Evolutionary conservation across 352 stramenopile species (phyloP).

Genomic region (Pythium folliculosum): DNA sequence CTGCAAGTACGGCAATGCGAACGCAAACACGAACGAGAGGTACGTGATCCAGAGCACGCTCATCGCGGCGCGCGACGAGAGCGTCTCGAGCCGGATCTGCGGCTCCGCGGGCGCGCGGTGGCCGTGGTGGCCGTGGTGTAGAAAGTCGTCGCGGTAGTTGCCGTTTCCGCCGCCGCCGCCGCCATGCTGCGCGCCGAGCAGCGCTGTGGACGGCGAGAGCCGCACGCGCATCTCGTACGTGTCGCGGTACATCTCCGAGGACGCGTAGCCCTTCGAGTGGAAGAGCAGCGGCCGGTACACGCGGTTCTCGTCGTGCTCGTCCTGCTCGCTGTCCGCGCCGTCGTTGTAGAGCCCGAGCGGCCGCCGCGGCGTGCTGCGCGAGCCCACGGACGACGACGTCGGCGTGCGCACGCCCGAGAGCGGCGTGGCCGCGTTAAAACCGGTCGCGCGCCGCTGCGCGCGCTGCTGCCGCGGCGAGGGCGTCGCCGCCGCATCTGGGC

Average conservation of each 20-base stretch:
- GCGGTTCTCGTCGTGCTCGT: slow-evolving; percentile 37
- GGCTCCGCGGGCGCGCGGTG: slow-evolving; percentile 32
- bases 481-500: slow-evolving; percentile 2
- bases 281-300: slow-evolving; percentile 85
- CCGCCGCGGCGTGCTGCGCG: slow-evolving; percentile 23
- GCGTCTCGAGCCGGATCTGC: slow-evolving; percentile 77
- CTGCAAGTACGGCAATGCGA: slow-evolving; percentile 74
- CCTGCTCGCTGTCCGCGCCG: slow-evolving; percentile 29
- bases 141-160: slow-evolving; percentile 3
- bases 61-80: slow-evolving; percentile 73
- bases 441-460: slow-evolving; percentile 7
- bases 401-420: slow-evolving; percentile 15
- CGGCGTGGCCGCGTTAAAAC: slow-evolving; percentile 16
- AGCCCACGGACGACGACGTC: slow-evolving; percentile 20
- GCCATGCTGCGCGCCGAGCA: slow-evolving; percentile 25
- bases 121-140: slow-evolving; percentile 3
- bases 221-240: slow-evolving; percentile 78
- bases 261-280: slow-evolving; percentile 77
- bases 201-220: slow-evolving; percentile 39
- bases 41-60: slow-evolving; percentile 80
- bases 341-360: slow-evolving; percentile 16
- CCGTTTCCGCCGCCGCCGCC: neutral
- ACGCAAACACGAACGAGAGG: slow-evolving; percentile 67
- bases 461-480: slow-evolving; percentile 20
- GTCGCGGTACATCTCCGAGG: slow-evolving; percentile 79